Evolutionary conservation across 2,329 filamentous ascomycete genomes (phyloP), one percentile per base, ranked within the genome.

Genomic region (Clonostachys chloroleuca): DNA sequence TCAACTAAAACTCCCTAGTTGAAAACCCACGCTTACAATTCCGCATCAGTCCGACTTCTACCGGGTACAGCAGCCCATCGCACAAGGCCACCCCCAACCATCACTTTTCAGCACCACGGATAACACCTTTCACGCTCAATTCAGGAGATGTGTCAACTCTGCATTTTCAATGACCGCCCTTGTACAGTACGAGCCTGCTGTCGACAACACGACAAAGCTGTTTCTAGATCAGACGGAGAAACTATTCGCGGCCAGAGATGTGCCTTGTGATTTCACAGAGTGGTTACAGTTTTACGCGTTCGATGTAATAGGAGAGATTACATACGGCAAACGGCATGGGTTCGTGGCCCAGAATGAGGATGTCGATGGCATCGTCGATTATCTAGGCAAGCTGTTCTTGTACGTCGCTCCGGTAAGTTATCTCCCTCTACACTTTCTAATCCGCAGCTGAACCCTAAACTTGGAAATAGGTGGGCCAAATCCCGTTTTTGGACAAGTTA

Each of bases 231-330:
- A 59, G 18, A 57, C 44, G 1, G n/a, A 33, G 13, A 35, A 65
- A 3, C 58, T 78, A 30, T 47, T 41, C 1, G 68, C 70, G 3
- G 24, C 24, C 24, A 30, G 9, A 30, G 24, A 30, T 30, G 24
- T 30, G 24, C 24, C 8, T 30, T 30, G 24, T 30, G 9, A 30
- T 10, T 30, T 30, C 24, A 80, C 81, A 2, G 71, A 74, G 48
- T 91, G 87, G 87, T 68, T 92, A 48, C 87, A 92, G 58, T 91
- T 84, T 60, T 91, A 88, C 55, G 88, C 88, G 0, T 92, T 92
- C 57, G 88, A 92, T 59, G 87, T 91, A 13, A 90, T 90, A 51
- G 86, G 86, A 6, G 83, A 88, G 51, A 79, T 91, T 57, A 90
- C 86, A 0, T 91, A 88, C 66, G 83, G 81, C 61, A 88, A 88